A percentile compares a stretch with the other conserved stretches of the same genome.
These are phyloP conservation scores for Graphilbum fragrans DNA, from an alignment of 2,329 filamentous ascomycete genomes.

Conservation along the genomic window DNA sequence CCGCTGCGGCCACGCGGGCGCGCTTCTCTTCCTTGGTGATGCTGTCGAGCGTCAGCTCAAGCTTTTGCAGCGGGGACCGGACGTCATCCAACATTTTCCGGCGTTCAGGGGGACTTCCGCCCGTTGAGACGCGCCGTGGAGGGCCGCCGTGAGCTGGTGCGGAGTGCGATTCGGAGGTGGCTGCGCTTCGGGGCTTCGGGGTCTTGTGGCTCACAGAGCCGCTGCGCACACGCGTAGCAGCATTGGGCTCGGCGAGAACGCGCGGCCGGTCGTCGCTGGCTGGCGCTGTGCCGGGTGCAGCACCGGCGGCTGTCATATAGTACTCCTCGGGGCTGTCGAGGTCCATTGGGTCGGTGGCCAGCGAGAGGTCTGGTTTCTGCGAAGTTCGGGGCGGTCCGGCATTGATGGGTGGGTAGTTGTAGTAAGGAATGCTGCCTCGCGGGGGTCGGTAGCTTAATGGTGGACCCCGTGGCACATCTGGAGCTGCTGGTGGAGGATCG, in stretches of 20 bases:
- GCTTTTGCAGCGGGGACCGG: slow-evolving; percentile 81
- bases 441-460: slow-evolving; percentile 45
- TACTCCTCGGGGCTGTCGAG: slow-evolving; percentile 16
- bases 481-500: slow-evolving; percentile 35
- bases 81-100: slow-evolving; percentile 60
- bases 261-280: slow-evolving; percentile 3
- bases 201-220: slow-evolving; percentile 2
- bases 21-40: slow-evolving; percentile 95
- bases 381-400: slow-evolving; percentile 1
- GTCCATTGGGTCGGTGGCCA: slow-evolving; percentile 8
- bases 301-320: slow-evolving; percentile 15
- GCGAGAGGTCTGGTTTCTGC: slow-evolving; percentile 11
- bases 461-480: slow-evolving; percentile 48
- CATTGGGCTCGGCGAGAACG: slow-evolving; percentile 14
- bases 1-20: slow-evolving; percentile 71
- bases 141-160: background rate
- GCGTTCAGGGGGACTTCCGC: slow-evolving; percentile 22
- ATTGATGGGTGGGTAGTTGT: slow-evolving; percentile 11
- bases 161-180: slow-evolving; percentile 4
- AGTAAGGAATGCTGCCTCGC: slow-evolving; percentile 16
- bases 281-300: background rate
- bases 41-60: slow-evolving; percentile 81
- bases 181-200: background rate
- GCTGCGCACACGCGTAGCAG: background rate
- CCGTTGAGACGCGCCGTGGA: slow-evolving; percentile 2